Evolutionary conservation across 345 rosid species (phyloP).

Genomic region (Cochlearia excelsa): DNA sequence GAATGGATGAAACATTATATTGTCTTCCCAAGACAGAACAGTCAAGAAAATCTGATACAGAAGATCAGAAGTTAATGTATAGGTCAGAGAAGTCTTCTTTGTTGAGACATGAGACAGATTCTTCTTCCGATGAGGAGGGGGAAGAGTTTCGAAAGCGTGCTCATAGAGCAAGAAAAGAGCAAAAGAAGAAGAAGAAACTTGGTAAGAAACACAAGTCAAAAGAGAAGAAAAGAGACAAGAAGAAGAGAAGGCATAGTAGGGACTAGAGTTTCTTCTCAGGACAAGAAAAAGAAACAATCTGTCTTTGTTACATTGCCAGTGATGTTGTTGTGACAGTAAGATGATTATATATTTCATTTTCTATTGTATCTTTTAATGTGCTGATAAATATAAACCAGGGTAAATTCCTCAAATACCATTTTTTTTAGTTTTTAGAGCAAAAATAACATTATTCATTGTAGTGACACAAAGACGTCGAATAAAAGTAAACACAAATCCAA

Average conservation of each 20-base stretch:
- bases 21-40: conserved; percentile 42
- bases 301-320: neutral
- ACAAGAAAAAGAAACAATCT: neutral
- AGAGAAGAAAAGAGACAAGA: conserved; percentile 38
- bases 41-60: conserved; percentile 29
- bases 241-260: conserved; percentile 11
- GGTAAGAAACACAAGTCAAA: conserved; percentile 48
- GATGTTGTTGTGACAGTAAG: neutral
- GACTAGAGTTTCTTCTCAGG: conserved; percentile 13
- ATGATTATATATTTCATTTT: conserved; percentile 2
- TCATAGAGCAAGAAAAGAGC: conserved; percentile 40
- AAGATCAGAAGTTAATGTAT: conserved; percentile 32
- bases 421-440: no score
- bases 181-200: conserved; percentile 37
- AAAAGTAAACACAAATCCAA: no score
- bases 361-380: neutral
- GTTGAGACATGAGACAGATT: conserved; percentile 13
- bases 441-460: no score
- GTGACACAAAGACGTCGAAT: no score
- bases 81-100: conserved; percentile 55
- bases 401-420: no score
- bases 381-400: neutral
- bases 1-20: conserved; percentile 88
- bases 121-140: conserved; percentile 44
- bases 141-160: conserved; percentile 23